Conservation (phyloP, 1,139 yeast species). For the Pichia sp. region DNA sequence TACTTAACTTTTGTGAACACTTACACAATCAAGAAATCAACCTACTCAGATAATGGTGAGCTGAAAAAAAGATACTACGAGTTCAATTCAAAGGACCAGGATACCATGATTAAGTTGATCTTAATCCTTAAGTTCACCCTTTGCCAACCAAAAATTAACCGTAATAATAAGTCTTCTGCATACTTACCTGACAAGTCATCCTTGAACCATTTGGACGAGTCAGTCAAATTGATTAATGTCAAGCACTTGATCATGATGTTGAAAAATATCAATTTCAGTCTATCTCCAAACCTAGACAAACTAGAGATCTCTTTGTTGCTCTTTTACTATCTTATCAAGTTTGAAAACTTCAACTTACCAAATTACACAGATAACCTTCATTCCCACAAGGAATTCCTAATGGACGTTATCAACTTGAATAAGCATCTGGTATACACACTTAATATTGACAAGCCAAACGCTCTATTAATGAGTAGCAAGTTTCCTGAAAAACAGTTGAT, state of each 20-base stretch:
- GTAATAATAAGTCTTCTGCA: slow-evolving; percentile 19
- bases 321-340: slow-evolving; percentile 30
- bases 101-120: slow-evolving; percentile 42
- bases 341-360: slow-evolving; percentile 28
- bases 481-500: slow-evolving; percentile 24
- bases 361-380: slow-evolving; percentile 17
- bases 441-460: slow-evolving; percentile 21
- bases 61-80: slow-evolving; percentile 39
- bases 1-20: slow-evolving; percentile 56
- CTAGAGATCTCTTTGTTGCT: slow-evolving; percentile 31
- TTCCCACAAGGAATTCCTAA: slow-evolving; percentile 20
- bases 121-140: slow-evolving; percentile 35
- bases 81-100: slow-evolving; percentile 48
- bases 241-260: slow-evolving; percentile 29
- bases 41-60: slow-evolving; percentile 35
- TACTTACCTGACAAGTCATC: slow-evolving; percentile 27
- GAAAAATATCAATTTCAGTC: slow-evolving; percentile 28
- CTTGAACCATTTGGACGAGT: slow-evolving; percentile 31
- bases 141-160: slow-evolving; percentile 26
- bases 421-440: slow-evolving; percentile 18
- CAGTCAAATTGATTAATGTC: slow-evolving; percentile 31
- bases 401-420: slow-evolving; percentile 27
- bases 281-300: slow-evolving; percentile 29
- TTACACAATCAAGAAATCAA: slow-evolving; percentile 49
- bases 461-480: slow-evolving; percentile 13